phyloP scores from a whole-genome alignment of 2,329 filamentous ascomycete species.

The Microascus cirrosus region DNA sequence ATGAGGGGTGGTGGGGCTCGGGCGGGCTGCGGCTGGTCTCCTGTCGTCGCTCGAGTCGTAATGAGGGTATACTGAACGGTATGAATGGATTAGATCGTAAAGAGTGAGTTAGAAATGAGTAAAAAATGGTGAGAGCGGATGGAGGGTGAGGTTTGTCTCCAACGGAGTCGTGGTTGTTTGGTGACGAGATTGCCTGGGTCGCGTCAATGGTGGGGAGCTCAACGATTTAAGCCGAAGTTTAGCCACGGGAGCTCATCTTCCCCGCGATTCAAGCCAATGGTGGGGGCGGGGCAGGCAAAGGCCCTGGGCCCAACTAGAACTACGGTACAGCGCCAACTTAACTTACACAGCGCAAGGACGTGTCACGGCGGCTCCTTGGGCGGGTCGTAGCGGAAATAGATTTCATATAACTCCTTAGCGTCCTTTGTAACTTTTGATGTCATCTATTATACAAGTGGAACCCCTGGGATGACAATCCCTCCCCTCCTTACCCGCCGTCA shows the following conservation, averaged over 20 bases:
- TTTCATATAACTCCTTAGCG: not conserved
- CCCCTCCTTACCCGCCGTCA: not conserved
- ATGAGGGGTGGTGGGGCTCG: not conserved
- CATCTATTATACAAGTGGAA: not conserved
- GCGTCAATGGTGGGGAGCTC: not conserved
- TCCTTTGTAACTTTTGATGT: not conserved
- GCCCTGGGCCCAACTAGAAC: no score
- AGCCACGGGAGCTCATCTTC: not conserved
- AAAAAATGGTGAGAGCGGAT: not conserved
- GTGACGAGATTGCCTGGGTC: not conserved
- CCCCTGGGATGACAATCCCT: not conserved
- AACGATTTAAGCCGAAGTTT: conserved; percentile 4
- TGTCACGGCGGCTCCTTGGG: not conserved
- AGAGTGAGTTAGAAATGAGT: not conserved
- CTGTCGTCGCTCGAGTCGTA: not conserved
- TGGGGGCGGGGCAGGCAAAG: not conserved
- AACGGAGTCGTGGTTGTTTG: not conserved
- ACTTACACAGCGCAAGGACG: not conserved
- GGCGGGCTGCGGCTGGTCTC: not conserved
- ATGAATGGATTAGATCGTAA: not conserved
- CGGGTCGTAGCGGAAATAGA: not conserved
- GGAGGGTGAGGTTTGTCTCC: not conserved
- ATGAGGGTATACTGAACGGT: not conserved
- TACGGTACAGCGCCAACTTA: not conserved
- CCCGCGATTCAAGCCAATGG: not conserved